Base-by-base conservation (phyloP, 2,329 filamentous ascomycete genomes). In the Alternaria brassicae region DNA sequence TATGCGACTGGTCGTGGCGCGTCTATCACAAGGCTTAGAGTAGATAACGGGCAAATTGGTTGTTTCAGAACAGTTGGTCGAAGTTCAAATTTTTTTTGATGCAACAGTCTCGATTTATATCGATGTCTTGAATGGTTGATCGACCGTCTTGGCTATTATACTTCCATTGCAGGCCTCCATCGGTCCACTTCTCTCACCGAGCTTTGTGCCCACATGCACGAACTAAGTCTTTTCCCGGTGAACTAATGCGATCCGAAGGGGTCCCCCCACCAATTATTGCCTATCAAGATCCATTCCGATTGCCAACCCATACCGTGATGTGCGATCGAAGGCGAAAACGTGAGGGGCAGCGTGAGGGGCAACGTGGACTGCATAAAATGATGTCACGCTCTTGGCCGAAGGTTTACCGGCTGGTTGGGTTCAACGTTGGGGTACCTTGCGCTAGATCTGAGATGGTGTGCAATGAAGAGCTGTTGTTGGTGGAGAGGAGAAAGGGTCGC, bases 351-450 rank as follows among this genome's bases (percentile, higher is more conserved):
- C 53, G 27, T 30, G 57, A 61, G 53, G 59, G 60, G 60, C 55
- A 63, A 53, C 19, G 15, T 45, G 17, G n/a, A 25, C 8, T 28
- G 42, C 53, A 27, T 44, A 27, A 34, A 41, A 63, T 67, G 65
- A 67, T 63, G 58, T 67, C 64, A 60, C 15, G 4, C 36, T 53
- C 53, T 63, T 62, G 53, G 60, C 62, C 45, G 39, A 49, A 51
- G 36, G 37, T 17, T 54, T 25, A 19, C 45, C 47, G 52, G 44
- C 50, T 27, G 28, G 41, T 53, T 47, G 56, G 57, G 28, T 36
- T 48, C 4, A 39, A 48, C n/a, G 56, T 55, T 34, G 52, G 52
- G 55, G 62, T 62, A 40, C 63, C 61, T 64, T 56, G 30, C 52
- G 53, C 58, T 65, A 37, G 44, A 39, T 42, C 6, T 17, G 32